These are phyloP conservation scores for Ploettnerulaceae sp. DNA, from an alignment of 2,329 filamentous ascomycete species.

Conservation along the genomic window DNA sequence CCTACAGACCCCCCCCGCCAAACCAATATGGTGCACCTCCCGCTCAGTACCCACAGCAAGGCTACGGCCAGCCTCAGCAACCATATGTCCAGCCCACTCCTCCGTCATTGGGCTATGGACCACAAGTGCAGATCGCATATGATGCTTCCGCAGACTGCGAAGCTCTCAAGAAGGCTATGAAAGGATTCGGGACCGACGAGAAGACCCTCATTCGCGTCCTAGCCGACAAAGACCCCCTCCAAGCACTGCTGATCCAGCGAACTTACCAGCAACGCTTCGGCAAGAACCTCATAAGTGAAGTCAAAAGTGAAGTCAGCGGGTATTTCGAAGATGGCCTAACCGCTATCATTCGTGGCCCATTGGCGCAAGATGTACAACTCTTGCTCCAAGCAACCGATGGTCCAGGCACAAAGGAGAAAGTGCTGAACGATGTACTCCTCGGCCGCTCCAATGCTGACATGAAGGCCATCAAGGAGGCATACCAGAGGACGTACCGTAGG, in stretches of 20 bases:
- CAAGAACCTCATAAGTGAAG: constrained; percentile 67
- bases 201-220: constrained; percentile 67
- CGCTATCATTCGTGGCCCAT: constrained; percentile 71
- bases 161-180: constrained; percentile 76
- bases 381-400: constrained; percentile 71
- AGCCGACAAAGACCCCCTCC: constrained; percentile 68
- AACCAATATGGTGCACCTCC: constrained; percentile 21
- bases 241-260: constrained; percentile 63
- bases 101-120: constrained; percentile 70
- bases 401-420: constrained; percentile 76
- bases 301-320: constrained; percentile 71
- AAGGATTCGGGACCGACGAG: constrained; percentile 88
- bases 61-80: constrained; percentile 34
- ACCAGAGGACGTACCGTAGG: constrained; percentile 61
- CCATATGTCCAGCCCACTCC: constrained; percentile 49
- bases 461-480: constrained; percentile 75
- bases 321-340: constrained; percentile 72
- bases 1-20: background rate
- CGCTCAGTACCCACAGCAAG: constrained; percentile 26
- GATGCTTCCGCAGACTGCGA: constrained; percentile 67
- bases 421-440: constrained; percentile 83
- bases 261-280: constrained; percentile 61
- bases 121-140: constrained; percentile 63
- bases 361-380: constrained; percentile 68
- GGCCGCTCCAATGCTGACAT: constrained; percentile 83